Evolutionary conservation across 257 asterid genomes (phyloP), one percentile per base, ranked within the genome.

Genomic region (Nyctanthes arbortristis): DNA sequence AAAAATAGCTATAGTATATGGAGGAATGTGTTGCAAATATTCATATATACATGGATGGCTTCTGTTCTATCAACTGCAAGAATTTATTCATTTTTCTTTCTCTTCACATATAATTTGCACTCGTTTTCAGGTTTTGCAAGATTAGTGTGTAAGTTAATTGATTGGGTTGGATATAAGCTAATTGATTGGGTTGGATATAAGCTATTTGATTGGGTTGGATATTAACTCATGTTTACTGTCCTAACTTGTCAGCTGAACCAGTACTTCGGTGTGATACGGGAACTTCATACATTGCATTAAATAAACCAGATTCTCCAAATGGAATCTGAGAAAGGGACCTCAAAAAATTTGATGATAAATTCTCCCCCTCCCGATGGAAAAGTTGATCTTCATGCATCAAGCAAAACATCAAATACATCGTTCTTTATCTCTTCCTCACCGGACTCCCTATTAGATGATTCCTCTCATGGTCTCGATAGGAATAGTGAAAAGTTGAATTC

Each of bases 401-500:
- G 12, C 7, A 20, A 70, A 49, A 70, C 60, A 8, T 29, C 57
- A 32, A 37, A 31, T 27, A 59, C 77, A 28, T 57, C 79, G 0
- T 56, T 68, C 30, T 35, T 64, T 5, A 27, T 36, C 22, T 27
- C 68, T 59, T 70, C 74, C 30, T 77, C 81, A 4, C 78, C 78
- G 1, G 78, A 81, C 59, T 71, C 82, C 63, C 71, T 77, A n/a
- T 69, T 59, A 55, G 68, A 40, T 31, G 62, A 39, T 47, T 72
- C 61, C 33, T 65, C 66, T 33, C 22, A 37, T 22, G 28, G 28
- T 30, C 32, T 29, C 11, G 59, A 67, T 9, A 35, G 40, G 10
- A 31, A 68, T 34, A 36, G 65, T 1, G 61, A n/a, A 3, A 32
- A 39, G 18, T 31, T 39, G 3, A 55, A 2, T 32, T 36, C 18